phyloP scores from a whole-genome alignment of 441 rosid genomes.

The Gossypium schwendimanii region DNA sequence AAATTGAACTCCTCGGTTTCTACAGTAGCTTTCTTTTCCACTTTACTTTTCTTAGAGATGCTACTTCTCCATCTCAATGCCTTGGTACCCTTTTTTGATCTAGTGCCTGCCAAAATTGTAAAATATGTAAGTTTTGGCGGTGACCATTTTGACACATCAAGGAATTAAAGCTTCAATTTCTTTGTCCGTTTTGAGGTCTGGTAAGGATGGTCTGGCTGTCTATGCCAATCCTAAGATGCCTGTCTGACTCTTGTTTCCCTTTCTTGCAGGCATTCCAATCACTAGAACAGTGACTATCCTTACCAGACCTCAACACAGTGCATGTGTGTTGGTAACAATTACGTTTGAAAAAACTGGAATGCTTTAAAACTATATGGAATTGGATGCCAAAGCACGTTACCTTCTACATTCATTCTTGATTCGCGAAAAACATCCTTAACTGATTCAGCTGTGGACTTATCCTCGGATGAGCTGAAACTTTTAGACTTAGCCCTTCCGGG shows the following conservation, averaged over 20 bases:
- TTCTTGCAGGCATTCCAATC: too few relatives aligned
- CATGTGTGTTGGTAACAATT: background rate
- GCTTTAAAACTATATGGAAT: background rate
- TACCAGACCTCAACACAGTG: too few relatives aligned
- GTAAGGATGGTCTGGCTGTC: too few relatives aligned
- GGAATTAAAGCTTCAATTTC: too few relatives aligned
- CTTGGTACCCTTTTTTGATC: background rate
- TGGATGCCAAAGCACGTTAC: conserved; percentile 12
- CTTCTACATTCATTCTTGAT: conserved; percentile 25
- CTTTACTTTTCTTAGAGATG: conserved; percentile 5
- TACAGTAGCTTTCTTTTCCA: background rate
- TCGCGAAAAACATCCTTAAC: conserved; percentile 31
- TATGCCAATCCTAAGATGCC: too few relatives aligned
- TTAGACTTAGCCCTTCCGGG: conserved; percentile 5
- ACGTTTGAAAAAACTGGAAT: background rate
- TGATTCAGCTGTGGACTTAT: conserved; percentile 23
- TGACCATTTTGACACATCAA: too few relatives aligned
- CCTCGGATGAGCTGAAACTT: conserved; percentile 11
- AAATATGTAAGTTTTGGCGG: background rate
- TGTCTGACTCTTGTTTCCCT: too few relatives aligned
- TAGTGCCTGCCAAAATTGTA: conserved; percentile 22
- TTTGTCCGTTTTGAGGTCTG: too few relatives aligned
- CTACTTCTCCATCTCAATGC: conserved; percentile 8
- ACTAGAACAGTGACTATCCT: too few relatives aligned
- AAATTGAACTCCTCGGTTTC: conserved; percentile 11